Evolutionary conservation across 106 monocot genomes (phyloP).

Genomic region (Dendrobium chrysotoxum): DNA sequence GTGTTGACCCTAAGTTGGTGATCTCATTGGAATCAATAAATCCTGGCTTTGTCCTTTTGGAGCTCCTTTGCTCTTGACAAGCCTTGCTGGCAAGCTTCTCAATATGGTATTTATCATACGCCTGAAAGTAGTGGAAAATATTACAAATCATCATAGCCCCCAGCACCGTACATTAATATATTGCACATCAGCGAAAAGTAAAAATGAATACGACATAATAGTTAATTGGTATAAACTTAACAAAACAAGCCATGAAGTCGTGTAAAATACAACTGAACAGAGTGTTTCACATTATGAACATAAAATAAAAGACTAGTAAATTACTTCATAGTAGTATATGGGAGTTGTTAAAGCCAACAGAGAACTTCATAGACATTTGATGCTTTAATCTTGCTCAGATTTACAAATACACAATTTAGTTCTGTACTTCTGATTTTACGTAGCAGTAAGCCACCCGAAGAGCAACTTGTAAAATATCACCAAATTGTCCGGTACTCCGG

Average conservation of each 20-base stretch:
- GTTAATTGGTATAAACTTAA: not conserved
- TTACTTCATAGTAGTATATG: not conserved
- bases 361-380: not conserved
- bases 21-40: conserved; percentile 2
- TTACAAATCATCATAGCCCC: not conserved
- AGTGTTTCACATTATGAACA: not conserved
- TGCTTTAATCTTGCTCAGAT: not conserved
- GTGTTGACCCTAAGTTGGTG: not conserved
- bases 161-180: not conserved
- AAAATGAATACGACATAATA: not conserved
- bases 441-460: too few species aligned
- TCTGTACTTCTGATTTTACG: too few species aligned
- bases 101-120: conserved; percentile 7
- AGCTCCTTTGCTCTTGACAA: conserved; percentile 2
- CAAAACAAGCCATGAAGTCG: not conserved
- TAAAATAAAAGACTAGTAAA: not conserved
- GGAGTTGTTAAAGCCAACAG: not conserved
- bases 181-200: not conserved
- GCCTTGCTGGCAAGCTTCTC: not conserved
- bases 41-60: conserved; percentile 5
- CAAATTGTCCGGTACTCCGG: too few species aligned
- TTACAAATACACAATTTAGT: not conserved
- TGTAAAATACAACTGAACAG: not conserved
- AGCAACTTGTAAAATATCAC: too few species aligned
- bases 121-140: conserved; percentile 3